Percentiles rank a stretch among this genome's conserved stretches.
phyloP scores from a whole-genome alignment of 2,329 filamentous ascomycete genomes.

The Stemphylium lycopersici region DNA sequence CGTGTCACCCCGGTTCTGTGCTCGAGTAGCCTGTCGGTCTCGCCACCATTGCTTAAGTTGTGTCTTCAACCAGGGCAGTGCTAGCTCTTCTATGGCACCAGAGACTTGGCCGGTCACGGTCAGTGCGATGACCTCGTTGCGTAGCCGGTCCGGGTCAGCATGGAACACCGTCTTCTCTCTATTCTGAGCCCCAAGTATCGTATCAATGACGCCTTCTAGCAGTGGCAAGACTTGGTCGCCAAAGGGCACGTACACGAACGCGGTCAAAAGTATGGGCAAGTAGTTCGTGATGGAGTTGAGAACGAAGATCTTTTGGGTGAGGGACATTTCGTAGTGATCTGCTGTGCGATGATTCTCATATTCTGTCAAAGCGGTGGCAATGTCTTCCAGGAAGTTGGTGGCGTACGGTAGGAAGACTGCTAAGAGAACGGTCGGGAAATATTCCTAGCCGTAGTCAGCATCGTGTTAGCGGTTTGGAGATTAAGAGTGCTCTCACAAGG shows the following conservation, averaged over 20 bases:
- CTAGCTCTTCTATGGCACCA: constrained; percentile 37
- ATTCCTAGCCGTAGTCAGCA: constrained; percentile 34
- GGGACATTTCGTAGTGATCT: constrained; percentile 41
- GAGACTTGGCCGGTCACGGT: constrained; percentile 44
- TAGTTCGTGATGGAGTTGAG: constrained; percentile 46
- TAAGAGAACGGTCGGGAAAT: constrained; percentile 41
- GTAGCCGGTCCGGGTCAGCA: constrained; percentile 37
- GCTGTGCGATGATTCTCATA: constrained; percentile 44
- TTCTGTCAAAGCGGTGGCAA: constrained; percentile 39
- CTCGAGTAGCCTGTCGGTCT: constrained; percentile 26
- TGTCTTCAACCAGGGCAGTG: constrained; percentile 39
- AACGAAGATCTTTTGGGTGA: constrained; percentile 45
- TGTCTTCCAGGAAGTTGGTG: constrained; percentile 33
- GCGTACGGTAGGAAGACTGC: constrained; percentile 40
- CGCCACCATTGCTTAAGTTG: constrained; percentile 39
- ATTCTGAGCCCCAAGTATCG: constrained; percentile 14
- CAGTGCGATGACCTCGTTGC: constrained; percentile 44
- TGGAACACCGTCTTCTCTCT: constrained; percentile 25
- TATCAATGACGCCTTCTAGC: constrained; percentile 29
- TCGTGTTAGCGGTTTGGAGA: neutral
- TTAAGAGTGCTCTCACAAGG: constrained; percentile 20
- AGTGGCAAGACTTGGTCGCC: constrained; percentile 32
- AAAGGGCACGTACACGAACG: constrained; percentile 43
- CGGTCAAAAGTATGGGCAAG: constrained; percentile 43
- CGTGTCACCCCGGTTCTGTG: neutral